These are phyloP conservation scores for Fusarium sp. DNA, from an alignment of 2,329 filamentous ascomycete genomes.

Conservation along the genomic window DNA sequence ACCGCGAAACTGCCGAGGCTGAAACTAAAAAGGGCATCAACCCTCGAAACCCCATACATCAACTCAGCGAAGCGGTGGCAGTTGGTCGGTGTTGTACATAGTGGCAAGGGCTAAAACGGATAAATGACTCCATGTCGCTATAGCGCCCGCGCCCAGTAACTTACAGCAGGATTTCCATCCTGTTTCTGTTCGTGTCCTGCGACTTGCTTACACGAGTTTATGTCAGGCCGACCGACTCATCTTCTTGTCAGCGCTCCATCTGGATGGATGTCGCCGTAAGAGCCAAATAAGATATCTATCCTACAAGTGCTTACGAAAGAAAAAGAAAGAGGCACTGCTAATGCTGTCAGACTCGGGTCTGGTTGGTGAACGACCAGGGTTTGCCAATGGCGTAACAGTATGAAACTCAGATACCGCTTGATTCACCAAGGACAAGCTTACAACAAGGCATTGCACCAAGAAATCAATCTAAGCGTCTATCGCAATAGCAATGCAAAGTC, in stretches of 20 bases:
- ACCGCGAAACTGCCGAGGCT: conserved; percentile 42
- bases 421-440: not conserved
- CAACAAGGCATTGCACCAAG: not conserved
- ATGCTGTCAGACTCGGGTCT: conserved; percentile 9
- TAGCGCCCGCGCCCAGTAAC: conserved; percentile 13
- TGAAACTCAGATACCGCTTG: not conserved
- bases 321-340: conserved; percentile 4
- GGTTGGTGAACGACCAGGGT: not conserved
- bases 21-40: conserved; percentile 19
- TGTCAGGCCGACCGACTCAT: conserved; percentile 8
- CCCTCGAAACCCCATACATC: conserved; percentile 16
- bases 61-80: not conserved
- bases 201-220: conserved; percentile 14
- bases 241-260: conserved; percentile 33
- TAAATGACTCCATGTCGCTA: conserved; percentile 37
- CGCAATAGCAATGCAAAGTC: conserved; percentile 5
- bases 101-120: conserved; percentile 32
- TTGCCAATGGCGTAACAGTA: conserved; percentile 16
- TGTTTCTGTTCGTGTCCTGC: conserved; percentile 5
- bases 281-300: conserved; percentile 14
- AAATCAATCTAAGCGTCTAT: not conserved
- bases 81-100: conserved; percentile 6
- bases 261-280: conserved; percentile 18
- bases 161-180: conserved; percentile 1
- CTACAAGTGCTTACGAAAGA: conserved; percentile 30